Evolutionary conservation across 2,329 filamentous ascomycete species (phyloP), one percentile per base, ranked within the genome.

Genomic region (Trichophyton rubrum): DNA sequence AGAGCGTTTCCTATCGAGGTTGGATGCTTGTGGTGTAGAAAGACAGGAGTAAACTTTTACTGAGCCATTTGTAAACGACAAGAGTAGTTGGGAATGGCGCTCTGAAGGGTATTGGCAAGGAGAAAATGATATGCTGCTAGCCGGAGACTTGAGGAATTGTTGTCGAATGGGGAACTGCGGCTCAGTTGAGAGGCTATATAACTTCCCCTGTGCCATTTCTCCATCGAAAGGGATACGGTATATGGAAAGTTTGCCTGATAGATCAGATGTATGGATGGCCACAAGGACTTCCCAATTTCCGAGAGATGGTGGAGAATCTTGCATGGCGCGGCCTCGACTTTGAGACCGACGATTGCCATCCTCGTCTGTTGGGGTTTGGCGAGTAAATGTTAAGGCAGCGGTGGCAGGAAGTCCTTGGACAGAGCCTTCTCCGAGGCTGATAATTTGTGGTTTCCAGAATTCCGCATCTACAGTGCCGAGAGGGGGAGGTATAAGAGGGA

Each of bases 41-140:
- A 82, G 77, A 27, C 79, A 79, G 59, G 83, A 80, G 66, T 82
- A 83, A 13, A 85, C 73, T 59, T 82, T 81, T 30, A 82, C 79
- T 47, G 74, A 76, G 4, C 83, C 82, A n/a, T 73, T 75, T 1
- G 75, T 68, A 60, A 84, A 81, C 1, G 78, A 75, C 5, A 85
- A 72, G 7, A 86, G 73, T 9, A 85, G 68, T 51, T 79, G 78
- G 0, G 79, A 77, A 68, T 83, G 80, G 11, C 79, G 77, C 27
- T 72, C 69, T 24, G 79, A 78, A 3, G 81, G 80, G 64, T 78
- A 80, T 43, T 75, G 69, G 5, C 79, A 78, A 13, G 79, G 76
- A 61, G 79, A 83, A 72, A 85, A 84, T 1, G 74, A 68, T 51
- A 85, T 73, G 3, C 72, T 77, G 59, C 76, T 74, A 27, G 80